Percentiles rank a stretch among this genome's conserved stretches.
phyloP scores from a whole-genome alignment of 768 basidiomycete species.

The Neoboletus subvelutipes region DNA sequence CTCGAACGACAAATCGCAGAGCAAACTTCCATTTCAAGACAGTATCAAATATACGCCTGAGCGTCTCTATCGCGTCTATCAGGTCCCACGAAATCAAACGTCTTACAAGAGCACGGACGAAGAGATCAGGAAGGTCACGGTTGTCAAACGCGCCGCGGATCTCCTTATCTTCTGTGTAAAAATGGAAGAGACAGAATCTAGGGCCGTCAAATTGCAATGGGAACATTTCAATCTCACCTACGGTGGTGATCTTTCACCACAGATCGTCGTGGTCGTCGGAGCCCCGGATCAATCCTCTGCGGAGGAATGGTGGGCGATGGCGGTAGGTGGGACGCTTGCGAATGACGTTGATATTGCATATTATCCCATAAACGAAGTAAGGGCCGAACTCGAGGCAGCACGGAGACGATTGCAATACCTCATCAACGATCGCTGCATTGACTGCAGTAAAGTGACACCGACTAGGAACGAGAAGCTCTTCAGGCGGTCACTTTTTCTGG shows the following conservation, averaged over 20 bases:
- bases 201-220: slow-evolving; percentile 23
- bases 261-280: slow-evolving; percentile 24
- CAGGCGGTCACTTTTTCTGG: slow-evolving; percentile 11
- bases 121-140: slow-evolving; percentile 2
- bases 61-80: slow-evolving; percentile 23
- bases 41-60: slow-evolving; percentile 6
- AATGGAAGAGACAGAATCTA: background rate
- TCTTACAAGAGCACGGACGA: slow-evolving; percentile 3
- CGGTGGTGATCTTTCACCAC: slow-evolving; percentile 28
- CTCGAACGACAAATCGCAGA: slow-evolving; percentile 11
- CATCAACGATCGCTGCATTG: slow-evolving; percentile 24
- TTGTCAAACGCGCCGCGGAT: slow-evolving; percentile 24
- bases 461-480: slow-evolving; percentile 14
- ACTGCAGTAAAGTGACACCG: slow-evolving; percentile 13
- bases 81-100: slow-evolving; percentile 13
- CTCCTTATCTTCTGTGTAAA: slow-evolving; percentile 28
- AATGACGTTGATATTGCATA: slow-evolving; percentile 13
- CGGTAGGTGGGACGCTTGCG: background rate
- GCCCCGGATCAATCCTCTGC: slow-evolving; percentile 14
- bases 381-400: background rate
- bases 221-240: slow-evolving; percentile 27
- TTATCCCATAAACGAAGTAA: background rate
- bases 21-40: slow-evolving; percentile 24
- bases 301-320: slow-evolving; percentile 22
- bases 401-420: slow-evolving; percentile 11